Percentiles rank a stretch among this genome's conserved stretches.
phyloP scores from a whole-genome alignment of 164 flowering plant species.

The Liquidambar formosana region DNA sequence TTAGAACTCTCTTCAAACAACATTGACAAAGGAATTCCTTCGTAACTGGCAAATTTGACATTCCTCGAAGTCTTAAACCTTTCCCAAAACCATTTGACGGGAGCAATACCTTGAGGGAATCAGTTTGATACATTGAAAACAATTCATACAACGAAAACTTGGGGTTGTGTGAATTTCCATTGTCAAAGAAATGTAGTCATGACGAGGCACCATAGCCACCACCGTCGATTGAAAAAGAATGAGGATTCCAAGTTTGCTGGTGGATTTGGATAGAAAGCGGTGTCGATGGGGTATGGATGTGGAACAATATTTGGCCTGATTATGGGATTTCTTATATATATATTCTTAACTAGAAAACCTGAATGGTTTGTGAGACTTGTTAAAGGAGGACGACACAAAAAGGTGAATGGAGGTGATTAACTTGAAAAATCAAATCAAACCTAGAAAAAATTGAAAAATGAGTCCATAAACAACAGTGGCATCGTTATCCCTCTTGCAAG shows the following conservation, averaged over 20 bases:
- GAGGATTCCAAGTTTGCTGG: not conserved
- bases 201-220: no score
- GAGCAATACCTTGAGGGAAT: slow-evolving; percentile 25
- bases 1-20: slow-evolving; percentile 33
- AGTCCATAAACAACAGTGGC: no score
- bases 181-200: no score
- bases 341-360: slow-evolving; percentile 3
- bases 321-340: not conserved
- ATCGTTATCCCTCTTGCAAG: no score
- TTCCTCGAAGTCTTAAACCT: slow-evolving; percentile 23
- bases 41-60: not conserved
- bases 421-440: no score
- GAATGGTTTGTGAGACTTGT: slow-evolving; percentile 5
- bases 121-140: slow-evolving; percentile 25
- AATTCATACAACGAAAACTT: slow-evolving; percentile 18
- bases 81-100: slow-evolving; percentile 23
- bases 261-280: slow-evolving; percentile 8
- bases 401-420: no score
- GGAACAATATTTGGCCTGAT: not conserved
- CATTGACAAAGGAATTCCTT: slow-evolving; percentile 20
- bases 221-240: no score
- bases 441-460: no score
- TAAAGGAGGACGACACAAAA: not conserved
- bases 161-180: not conserved
- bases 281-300: slow-evolving; percentile 2